Conservation (phyloP, 495 filamentous ascomycete species). For the Chlorociboria aeruginascens region DNA sequence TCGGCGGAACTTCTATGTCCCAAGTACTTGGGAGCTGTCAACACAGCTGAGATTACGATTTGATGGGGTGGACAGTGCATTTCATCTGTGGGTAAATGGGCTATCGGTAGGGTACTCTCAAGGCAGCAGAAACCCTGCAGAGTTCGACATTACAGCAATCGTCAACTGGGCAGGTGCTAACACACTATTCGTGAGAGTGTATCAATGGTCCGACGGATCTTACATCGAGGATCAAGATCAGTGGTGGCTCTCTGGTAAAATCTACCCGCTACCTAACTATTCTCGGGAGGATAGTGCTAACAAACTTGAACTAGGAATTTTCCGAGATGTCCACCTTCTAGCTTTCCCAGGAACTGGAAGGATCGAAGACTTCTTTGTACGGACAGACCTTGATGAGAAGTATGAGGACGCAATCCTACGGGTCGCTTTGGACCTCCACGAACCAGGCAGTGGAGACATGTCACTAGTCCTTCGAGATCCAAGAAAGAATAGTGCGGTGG, state of each 20-base stretch:
- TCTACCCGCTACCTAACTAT: background rate
- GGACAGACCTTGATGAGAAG: conserved; percentile 39
- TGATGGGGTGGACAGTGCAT: conserved; percentile 59
- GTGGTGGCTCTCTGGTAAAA: conserved; percentile 41
- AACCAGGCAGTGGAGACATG: conserved; percentile 6
- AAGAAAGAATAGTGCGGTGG: conserved; percentile 2
- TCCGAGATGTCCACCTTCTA: conserved; percentile 52
- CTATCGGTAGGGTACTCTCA: conserved; percentile 53
- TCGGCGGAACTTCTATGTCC: conserved; percentile 39
- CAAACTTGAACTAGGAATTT: conserved; percentile 35
- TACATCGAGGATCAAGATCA: conserved; percentile 56
- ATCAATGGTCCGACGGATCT: conserved; percentile 52
- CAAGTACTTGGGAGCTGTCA: conserved; percentile 19
- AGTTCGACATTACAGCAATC: conserved; percentile 51
- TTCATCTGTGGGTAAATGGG: conserved; percentile 54
- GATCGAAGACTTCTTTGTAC: conserved; percentile 47
- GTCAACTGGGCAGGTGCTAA: conserved; percentile 23
- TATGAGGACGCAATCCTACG: conserved; percentile 43
- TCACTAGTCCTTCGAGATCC: background rate
- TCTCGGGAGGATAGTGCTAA: background rate
- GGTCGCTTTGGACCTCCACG: conserved; percentile 31
- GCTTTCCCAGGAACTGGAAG: conserved; percentile 35
- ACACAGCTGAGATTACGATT: conserved; percentile 40
- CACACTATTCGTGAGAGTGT: conserved; percentile 46
- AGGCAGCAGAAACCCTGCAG: conserved; percentile 52